These are phyloP conservation scores for Tuber microsphaerosporum DNA, from an alignment of 495 filamentous ascomycete species.

Conservation along the genomic window DNA sequence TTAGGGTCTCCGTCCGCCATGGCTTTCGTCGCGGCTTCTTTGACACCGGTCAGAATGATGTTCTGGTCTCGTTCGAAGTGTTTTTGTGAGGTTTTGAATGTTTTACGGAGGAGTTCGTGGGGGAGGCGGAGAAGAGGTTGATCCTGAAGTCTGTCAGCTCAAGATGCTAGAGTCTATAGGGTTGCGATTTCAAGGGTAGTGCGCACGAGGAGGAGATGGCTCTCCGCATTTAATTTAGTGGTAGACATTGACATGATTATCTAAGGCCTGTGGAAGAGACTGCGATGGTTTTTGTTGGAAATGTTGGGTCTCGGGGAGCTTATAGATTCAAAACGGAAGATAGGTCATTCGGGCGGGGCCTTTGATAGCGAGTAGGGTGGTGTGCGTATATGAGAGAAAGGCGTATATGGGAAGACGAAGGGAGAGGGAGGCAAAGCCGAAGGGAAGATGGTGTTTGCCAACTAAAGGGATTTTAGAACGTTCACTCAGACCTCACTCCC, in stretches of 20 bases:
- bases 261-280: background rate
- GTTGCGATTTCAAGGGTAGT: conserved; percentile 4
- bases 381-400: background rate
- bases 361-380: background rate
- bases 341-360: background rate
- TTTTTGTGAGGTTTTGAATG: conserved; percentile 81
- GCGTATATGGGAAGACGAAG: background rate
- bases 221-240: conserved; percentile 66
- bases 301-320: background rate
- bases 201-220: conserved; percentile 62
- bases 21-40: conserved; percentile 60
- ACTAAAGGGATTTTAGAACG: background rate
- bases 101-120: conserved; percentile 81
- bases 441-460: background rate
- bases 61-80: conserved; percentile 71
- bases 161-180: background rate
- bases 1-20: conserved; percentile 55
- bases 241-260: conserved; percentile 43
- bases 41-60: conserved; percentile 60
- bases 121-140: conserved; percentile 90
- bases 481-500: background rate
- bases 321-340: background rate
- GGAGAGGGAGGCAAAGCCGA: background rate
- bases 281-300: background rate
- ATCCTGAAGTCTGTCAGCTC: conserved; percentile 54